Conservation (phyloP, 345 rosid genomes). For the Citrus reticulata region DNA sequence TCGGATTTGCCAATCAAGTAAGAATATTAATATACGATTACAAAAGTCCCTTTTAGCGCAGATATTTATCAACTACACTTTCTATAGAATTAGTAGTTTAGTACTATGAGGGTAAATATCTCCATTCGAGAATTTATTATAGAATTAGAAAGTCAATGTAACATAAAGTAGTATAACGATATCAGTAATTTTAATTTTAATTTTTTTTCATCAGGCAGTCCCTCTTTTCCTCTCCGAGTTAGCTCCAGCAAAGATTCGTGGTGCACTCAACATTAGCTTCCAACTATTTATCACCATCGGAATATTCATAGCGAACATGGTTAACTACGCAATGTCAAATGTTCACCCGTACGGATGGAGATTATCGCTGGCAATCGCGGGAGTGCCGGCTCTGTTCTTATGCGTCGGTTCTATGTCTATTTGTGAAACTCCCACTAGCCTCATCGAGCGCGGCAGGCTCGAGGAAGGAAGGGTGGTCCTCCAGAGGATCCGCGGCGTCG, state of each 20-base stretch:
- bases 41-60: no score
- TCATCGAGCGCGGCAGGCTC: constrained; percentile 42
- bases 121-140: no score
- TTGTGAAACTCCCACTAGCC: constrained; percentile 64
- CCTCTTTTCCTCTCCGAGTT: constrained; percentile 51
- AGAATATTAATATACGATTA: not conserved
- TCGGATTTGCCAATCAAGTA: constrained; percentile 79
- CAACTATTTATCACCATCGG: constrained; percentile 72
- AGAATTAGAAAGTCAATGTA: no score
- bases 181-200: not conserved
- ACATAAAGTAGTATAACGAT: not conserved
- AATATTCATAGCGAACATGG: constrained; percentile 54
- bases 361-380: constrained; percentile 32
- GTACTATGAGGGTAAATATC: no score
- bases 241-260: constrained; percentile 42
- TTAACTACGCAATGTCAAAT: constrained; percentile 33
- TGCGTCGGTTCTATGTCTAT: constrained; percentile 42
- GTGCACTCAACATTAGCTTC: constrained; percentile 51
- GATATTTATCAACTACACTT: no score
- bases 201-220: constrained; percentile 28
- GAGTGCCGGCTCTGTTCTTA: constrained; percentile 44
- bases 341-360: constrained; percentile 47
- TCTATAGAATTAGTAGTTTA: no score
- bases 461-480: constrained; percentile 42
- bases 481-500: constrained; percentile 41